Base-by-base conservation (phyloP, 2,329 filamentous ascomycete genomes). In the Clonostachys sp. region DNA sequence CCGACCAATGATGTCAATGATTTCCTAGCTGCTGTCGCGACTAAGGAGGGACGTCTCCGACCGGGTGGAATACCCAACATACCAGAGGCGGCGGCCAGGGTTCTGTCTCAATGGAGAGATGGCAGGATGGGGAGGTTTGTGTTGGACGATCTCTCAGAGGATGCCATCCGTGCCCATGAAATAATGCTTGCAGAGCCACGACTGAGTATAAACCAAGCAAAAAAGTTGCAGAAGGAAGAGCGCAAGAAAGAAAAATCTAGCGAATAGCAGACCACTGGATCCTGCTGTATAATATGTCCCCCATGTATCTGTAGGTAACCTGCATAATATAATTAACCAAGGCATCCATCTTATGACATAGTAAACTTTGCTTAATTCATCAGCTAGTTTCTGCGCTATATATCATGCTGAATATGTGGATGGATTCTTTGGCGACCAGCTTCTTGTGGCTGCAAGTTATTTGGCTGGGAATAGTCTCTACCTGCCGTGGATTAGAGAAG, bases 1-100 rank as follows among this genome's bases (percentile, higher is more conserved):
- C 90, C 91, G 1, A 97, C 94, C 2, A 96, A 97, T 64, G 88
- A 96, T 54, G 74, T 95, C n/a, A 68, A 77, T 43, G 76, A 80
- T 39, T 78, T 96, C 24, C 75, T 99, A 12, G 75, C 80, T 13
- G 79, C 72, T 2, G 81, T 95, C 17, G 91, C 89, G 16, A 72
- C 60, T 46, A 85, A 84, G 56, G 89, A 87, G 9, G 94, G 94
- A 8, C 81, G 89, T 53, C 66, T 97, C 45, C 76, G 77, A 42
- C 85, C 86, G 53, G 88, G 89, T 2, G 91, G 89, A 0, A 64
- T 77, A 10, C 83, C 86, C 1, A 84, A 89, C 60, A 67, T 80
- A 24, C 85, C 91, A 46, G 81, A 81, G 8, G 84, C 90, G 3
- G 91, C 91, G 3, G 68, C 90, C 35, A 89, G 89, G 77, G 73